Evolutionary conservation across 371 early-diverging fungal genomes (phyloP).

Genomic region (Enteropsectra breve): DNA sequence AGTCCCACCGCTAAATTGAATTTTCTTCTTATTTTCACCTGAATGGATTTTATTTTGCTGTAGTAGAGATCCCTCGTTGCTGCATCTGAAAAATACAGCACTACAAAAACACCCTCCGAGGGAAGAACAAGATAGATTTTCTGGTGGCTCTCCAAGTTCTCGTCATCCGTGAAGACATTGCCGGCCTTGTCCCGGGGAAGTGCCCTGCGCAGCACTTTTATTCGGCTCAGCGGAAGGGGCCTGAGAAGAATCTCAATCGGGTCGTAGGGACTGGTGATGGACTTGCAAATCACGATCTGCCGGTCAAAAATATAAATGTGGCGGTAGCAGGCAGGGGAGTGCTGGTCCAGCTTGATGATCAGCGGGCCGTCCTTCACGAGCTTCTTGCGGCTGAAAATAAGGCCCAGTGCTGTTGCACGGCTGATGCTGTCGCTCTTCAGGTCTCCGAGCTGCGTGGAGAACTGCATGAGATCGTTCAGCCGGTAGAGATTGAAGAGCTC

Average conservation of each 20-base stretch:
- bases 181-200: too few species aligned
- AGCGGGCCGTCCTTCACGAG: constrained; percentile 36
- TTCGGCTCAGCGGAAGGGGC: constrained; percentile 31
- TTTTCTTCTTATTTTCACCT: background rate
- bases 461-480: constrained; percentile 34
- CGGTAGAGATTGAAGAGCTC: constrained; percentile 49
- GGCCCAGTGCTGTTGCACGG: constrained; percentile 13
- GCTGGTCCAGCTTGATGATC: constrained; percentile 23
- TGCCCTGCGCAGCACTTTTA: constrained; percentile 3
- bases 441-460: background rate
- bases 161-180: constrained; percentile 24
- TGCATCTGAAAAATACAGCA: constrained; percentile 41
- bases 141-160: constrained; percentile 1
- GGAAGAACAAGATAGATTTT: constrained; percentile 31
- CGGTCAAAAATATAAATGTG: constrained; percentile 45
- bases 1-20: background rate
- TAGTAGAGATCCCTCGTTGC: constrained; percentile 25
- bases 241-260: constrained; percentile 18
- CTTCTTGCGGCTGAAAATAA: constrained; percentile 32
- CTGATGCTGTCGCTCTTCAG: constrained; percentile 10
- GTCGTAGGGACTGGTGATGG: constrained; percentile 3
- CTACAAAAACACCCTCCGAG: background rate
- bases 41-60: background rate
- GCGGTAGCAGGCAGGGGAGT: constrained; percentile 11
- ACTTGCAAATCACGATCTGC: constrained; percentile 39